These are phyloP conservation scores for Fragaria vesca DNA, from an alignment of 306 rosid species.

Conservation along the genomic window DNA sequence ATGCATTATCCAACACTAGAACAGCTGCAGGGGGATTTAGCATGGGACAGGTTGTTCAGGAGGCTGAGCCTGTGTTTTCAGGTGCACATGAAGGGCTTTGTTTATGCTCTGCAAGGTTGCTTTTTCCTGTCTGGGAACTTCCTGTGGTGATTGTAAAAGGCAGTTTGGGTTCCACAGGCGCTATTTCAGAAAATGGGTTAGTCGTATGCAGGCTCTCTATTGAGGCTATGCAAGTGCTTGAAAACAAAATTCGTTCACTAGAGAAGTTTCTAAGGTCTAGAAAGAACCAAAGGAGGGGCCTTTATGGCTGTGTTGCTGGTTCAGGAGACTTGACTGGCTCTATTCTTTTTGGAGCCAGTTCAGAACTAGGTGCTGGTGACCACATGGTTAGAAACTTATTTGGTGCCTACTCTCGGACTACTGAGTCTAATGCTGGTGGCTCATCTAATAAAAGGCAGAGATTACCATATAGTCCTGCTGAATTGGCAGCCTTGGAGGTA, in stretches of 20 bases:
- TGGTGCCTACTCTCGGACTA: constrained; percentile 69
- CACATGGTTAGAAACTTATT: constrained; percentile 85
- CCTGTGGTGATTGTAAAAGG: constrained; percentile 79
- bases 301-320: constrained; percentile 97
- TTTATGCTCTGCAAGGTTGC: constrained; percentile 86
- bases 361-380: constrained; percentile 75
- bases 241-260: constrained; percentile 71
- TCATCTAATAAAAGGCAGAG: constrained; percentile 79
- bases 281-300: constrained; percentile 94
- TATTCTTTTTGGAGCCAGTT: constrained; percentile 77
- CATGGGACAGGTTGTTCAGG: constrained; percentile 99
- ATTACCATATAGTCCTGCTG: constrained; percentile 91
- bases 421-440: constrained; percentile 69
- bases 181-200: constrained; percentile 59
- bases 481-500: constrained; percentile 99
- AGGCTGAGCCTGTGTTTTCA: constrained; percentile 96
- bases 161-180: constrained; percentile 48
- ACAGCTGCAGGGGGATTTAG: constrained; percentile 88
- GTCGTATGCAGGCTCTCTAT: constrained; percentile 77
- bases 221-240: constrained; percentile 93
- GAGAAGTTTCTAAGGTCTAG: constrained; percentile 87
- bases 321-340: constrained; percentile 87
- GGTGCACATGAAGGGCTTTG: constrained; percentile 99
- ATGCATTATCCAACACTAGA: constrained; percentile 77
- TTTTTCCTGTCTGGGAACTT: constrained; percentile 96